phyloP scores from a whole-genome alignment of 352 stramenopile species.

The Blastocystis hominis region DNA sequence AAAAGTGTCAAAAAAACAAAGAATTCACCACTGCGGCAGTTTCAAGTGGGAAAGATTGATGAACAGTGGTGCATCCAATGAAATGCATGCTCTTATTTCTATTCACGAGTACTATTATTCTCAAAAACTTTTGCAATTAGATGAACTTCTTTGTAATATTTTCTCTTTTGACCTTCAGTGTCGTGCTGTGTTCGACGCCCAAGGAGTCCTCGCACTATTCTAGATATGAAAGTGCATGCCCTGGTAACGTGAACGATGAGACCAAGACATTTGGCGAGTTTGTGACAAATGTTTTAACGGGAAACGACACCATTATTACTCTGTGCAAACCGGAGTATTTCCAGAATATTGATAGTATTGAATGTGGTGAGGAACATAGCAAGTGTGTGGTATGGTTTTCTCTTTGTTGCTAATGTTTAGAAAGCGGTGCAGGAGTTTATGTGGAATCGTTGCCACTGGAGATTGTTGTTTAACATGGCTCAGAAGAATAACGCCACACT shows the following conservation, averaged over 20 bases:
- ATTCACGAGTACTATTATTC: too few relatives aligned
- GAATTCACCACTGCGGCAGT: too few relatives aligned
- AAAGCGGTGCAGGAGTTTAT: background rate
- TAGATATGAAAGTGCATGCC: background rate
- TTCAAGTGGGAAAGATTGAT: too few relatives aligned
- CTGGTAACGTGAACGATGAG: background rate
- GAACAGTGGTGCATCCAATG: too few relatives aligned
- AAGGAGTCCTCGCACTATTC: background rate
- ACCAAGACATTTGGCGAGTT: background rate
- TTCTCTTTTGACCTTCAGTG: background rate
- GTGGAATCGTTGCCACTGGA: conserved; percentile 24
- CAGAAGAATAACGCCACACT: background rate
- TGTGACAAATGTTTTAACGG: background rate
- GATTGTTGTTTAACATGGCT: background rate
- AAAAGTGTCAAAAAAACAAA: too few relatives aligned
- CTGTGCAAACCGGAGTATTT: background rate
- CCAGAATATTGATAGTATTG: background rate
- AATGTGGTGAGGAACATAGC: background rate
- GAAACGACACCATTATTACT: background rate
- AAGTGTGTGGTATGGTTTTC: background rate
- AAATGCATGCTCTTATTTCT: too few relatives aligned
- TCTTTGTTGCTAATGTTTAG: background rate
- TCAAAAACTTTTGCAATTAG: too few relatives aligned
- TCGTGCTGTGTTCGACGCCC: background rate
- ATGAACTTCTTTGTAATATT: too few relatives aligned